These are phyloP conservation scores for Linnemannia hyalina DNA, from an alignment of 192 early-diverging fungal species.

Conservation along the genomic window DNA sequence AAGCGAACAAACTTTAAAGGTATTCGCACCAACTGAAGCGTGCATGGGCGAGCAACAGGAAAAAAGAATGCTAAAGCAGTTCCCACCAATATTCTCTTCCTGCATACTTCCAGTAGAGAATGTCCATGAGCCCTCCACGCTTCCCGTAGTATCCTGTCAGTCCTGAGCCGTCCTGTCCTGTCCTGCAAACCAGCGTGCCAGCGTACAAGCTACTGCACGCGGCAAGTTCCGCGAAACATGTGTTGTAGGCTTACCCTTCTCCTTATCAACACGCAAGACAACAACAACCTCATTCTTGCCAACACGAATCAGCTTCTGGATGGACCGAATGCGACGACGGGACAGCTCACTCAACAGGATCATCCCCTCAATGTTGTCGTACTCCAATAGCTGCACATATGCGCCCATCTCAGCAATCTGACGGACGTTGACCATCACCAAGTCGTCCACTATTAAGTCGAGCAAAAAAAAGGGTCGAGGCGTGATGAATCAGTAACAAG, in stretches of 20 bases:
- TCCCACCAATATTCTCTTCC: too few species aligned
- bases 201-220: not conserved
- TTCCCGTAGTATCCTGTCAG: too few species aligned
- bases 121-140: too few species aligned
- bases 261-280: constrained; percentile 95
- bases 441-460: constrained; percentile 72
- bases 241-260: constrained; percentile 75
- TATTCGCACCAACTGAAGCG: too few species aligned
- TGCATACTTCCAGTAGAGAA: too few species aligned
- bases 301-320: constrained; percentile 93
- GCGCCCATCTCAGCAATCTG: constrained; percentile 95
- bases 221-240: too few species aligned
- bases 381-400: constrained; percentile 93
- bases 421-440: constrained; percentile 96
- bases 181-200: too few species aligned
- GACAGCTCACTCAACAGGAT: constrained; percentile 93
- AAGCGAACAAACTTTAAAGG: too few species aligned
- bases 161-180: too few species aligned
- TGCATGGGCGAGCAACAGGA: too few species aligned
- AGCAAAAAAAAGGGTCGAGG: too few species aligned
- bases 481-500: not conserved
- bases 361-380: constrained; percentile 97
- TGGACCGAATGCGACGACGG: constrained; percentile 91
- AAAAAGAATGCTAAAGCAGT: too few species aligned
- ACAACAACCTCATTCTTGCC: constrained; percentile 92